phyloP scores from a whole-genome alignment of 2,329 filamentous ascomycete genomes.

The Diaporthe longicolla region DNA sequence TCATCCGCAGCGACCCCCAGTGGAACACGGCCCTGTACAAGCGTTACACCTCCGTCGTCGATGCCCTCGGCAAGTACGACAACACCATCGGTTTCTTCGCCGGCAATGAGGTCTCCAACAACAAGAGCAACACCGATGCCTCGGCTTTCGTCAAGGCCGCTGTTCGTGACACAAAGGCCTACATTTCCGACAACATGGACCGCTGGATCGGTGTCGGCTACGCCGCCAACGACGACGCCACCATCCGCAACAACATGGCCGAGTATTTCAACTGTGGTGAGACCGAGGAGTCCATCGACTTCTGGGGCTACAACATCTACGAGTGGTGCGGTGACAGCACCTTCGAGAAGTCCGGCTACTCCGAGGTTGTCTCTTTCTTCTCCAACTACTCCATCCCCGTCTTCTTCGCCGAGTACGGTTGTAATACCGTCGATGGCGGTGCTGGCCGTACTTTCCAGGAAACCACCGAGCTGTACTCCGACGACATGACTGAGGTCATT shows the following conservation, averaged over 20 bases:
- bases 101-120: slow-evolving; percentile 96
- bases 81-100: slow-evolving; percentile 99
- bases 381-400: slow-evolving; percentile 89
- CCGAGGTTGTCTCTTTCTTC: slow-evolving; percentile 88
- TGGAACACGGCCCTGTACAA: slow-evolving; percentile 86
- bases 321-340: slow-evolving; percentile 95
- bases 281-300: slow-evolving; percentile 79
- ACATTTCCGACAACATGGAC: slow-evolving; percentile 86
- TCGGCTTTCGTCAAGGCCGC: slow-evolving; percentile 98
- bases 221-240: slow-evolving; percentile 91
- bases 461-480: slow-evolving; percentile 83
- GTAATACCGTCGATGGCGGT: slow-evolving; percentile 77
- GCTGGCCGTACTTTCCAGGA: slow-evolving; percentile 86
- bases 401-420: slow-evolving; percentile 99
- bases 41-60: slow-evolving; percentile 88
- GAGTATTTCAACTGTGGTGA: slow-evolving; percentile 95
- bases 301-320: slow-evolving; percentile 99
- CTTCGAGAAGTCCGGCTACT: slow-evolving; percentile 83
- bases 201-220: slow-evolving; percentile 92
- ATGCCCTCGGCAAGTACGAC: slow-evolving; percentile 83
- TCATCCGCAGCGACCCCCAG: slow-evolving; percentile 82
- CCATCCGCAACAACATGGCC: slow-evolving; percentile 85
- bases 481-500: slow-evolving; percentile 88
- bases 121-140: slow-evolving; percentile 87
- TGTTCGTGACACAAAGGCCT: slow-evolving; percentile 94